Base-by-base conservation (phyloP, 331 rosid species). In the Quercus phellos region DNA sequence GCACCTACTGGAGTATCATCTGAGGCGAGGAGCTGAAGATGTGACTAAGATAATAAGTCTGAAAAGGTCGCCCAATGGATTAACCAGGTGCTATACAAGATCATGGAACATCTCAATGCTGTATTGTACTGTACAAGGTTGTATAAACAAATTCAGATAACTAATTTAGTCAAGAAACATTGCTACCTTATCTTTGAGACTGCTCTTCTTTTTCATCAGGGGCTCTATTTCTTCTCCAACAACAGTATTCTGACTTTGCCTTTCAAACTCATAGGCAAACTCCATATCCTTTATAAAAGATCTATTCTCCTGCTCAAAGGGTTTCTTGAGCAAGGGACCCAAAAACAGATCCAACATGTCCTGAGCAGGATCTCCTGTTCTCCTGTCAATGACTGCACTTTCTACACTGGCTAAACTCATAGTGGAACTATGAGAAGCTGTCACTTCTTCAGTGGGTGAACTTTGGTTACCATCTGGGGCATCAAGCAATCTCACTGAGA, bases 321-420 rank as follows among this genome's bases (percentile, higher is more conserved):
- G 84, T 76, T 82, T 92, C 82, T 77, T 88, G 74, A 90, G 81
- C 90, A 87, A 84, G 38, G 94, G 91, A 76, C 96, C 98, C 80
- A 94, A 85, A 81, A 88, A 88, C 83, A 94, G 82, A 74, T 90
- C 84, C 77, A 92, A 79, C 96, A 94, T 92, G 73, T 90, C 94
- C 75, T 77, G 94, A 77, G 96, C 94, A 77, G 96, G 92, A 82
- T 94, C 85, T 69, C 77, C 89, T 18, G 84, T 76, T 78, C 73
- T 79, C 38, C 70, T 46, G 61, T 79, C 77, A 73, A 51, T 75
- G 46, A 71, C 55, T 64, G 26, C 63, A 55, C 7, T 71, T 81
- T 77, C 70, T 77, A 85, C 86, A 51, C 58, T 71, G 7, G 79
- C 73, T 59, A 64, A 75, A 75, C 75, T 73, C 79, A 72, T 29